A percentile compares a stretch with the other conserved stretches of the same genome.
phyloP scores from a whole-genome alignment of 441 rosid species.

The Populus trichocarpa region DNA sequence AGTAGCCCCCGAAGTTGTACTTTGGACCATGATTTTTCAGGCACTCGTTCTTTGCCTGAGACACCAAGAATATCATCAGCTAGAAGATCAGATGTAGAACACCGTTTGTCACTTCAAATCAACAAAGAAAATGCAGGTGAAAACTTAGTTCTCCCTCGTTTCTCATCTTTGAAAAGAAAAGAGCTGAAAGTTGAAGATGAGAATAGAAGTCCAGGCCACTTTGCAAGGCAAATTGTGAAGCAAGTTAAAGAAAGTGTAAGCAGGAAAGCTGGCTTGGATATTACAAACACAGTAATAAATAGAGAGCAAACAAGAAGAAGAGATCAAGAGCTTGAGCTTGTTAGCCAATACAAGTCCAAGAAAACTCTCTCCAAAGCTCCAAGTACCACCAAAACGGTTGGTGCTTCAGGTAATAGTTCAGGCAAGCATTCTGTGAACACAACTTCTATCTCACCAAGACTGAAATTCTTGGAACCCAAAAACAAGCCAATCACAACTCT shows the following conservation, averaged over 20 bases:
- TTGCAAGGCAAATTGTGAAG: slow-evolving; percentile 62
- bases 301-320: slow-evolving; percentile 33
- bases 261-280: slow-evolving; percentile 61
- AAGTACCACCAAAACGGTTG: not conserved
- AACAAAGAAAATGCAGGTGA: slow-evolving; percentile 62
- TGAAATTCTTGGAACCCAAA: slow-evolving; percentile 43
- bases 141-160: slow-evolving; percentile 41
- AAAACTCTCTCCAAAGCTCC: slow-evolving; percentile 24
- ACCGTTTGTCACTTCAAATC: slow-evolving; percentile 73
- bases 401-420: slow-evolving; percentile 26
- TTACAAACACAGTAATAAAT: slow-evolving; percentile 59
- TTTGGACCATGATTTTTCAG: slow-evolving; percentile 33
- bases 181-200: slow-evolving; percentile 48
- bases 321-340: slow-evolving; percentile 26
- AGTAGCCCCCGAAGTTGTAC: slow-evolving; percentile 25
- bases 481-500: slow-evolving; percentile 24
- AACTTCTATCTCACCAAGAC: slow-evolving; percentile 51
- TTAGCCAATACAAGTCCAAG: slow-evolving; percentile 36
- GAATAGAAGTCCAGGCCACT: slow-evolving; percentile 45
- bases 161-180: slow-evolving; percentile 37
- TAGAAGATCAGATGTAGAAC: slow-evolving; percentile 72
- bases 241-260: slow-evolving; percentile 65
- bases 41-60: slow-evolving; percentile 73
- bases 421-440: slow-evolving; percentile 32
- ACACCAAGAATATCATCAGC: slow-evolving; percentile 74